Base-by-base conservation (phyloP, 352 stramenopile genomes). In the Pythium angustatum region DNA sequence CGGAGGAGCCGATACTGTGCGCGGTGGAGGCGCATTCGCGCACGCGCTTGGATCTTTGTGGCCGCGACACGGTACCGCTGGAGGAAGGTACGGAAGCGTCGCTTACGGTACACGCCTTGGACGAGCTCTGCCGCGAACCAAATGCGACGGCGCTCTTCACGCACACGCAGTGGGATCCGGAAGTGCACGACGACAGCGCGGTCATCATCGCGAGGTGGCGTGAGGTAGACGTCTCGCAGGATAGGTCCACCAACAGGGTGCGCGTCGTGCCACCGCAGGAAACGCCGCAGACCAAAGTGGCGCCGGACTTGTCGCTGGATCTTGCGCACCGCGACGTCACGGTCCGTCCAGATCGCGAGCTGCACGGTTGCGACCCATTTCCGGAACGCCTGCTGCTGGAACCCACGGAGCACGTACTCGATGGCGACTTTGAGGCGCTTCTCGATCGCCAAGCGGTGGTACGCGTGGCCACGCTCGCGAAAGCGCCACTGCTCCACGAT, bases 341-440 rank as follows among this genome's bases (percentile, higher is more conserved):
- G 84, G 33, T 77, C 71, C 21, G 38, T 43, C 83, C 83, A 95
- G 12, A 95, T 90, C 17, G 76, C 62, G 22, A 75, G 28, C 49
- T 83, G 84, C 2, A 76, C 85, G 0, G 69, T 68, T 26, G 79
- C 63, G 17, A 86, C 41, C 84, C 86, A 95, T 41, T 79, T 81
- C 10, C 59, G 49, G 19, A 90, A 45, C 8, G 77, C 83, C 56
- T 93, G 84, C 44, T 85, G 69, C 49, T 85, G 70, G 48, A 85
- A 91, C 3, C 75, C 75, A n/a, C 73, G 73, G 33, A 93, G 30
- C 5, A 94, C 82, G 53, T 78, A 86, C n/a, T 79, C 80, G 36
- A 93, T 84, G 8, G 85, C 81, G 34, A 85, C 77, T 31, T 75
- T 69, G 21, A 95, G 70, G 0, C 81, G 76, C 58, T 79, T 88